These are phyloP conservation scores for Gossypium laxum DNA, from an alignment of 441 rosid species.

Conservation along the genomic window DNA sequence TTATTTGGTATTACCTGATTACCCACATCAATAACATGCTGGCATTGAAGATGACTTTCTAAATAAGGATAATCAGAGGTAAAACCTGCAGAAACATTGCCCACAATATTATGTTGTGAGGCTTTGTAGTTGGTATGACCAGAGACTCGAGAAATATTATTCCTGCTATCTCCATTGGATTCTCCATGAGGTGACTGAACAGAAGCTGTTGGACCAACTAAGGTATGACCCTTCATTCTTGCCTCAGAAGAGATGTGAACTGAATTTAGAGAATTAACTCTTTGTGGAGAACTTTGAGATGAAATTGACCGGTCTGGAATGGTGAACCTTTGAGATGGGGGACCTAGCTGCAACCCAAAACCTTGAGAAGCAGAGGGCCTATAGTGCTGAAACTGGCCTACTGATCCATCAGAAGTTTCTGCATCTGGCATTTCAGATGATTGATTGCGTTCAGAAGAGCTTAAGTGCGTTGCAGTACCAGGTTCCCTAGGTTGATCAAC, in stretches of 20 bases:
- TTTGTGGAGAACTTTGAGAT: conserved; percentile 33
- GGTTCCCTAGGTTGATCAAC: conserved; percentile 52
- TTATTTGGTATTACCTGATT: conserved; percentile 26
- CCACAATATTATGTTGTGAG: conserved; percentile 17
- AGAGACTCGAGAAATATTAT: conserved; percentile 17
- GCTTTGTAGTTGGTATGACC: conserved; percentile 24
- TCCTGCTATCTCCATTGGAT: conserved; percentile 30
- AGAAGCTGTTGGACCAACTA: conserved; percentile 38
- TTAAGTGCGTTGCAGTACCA: conserved; percentile 30
- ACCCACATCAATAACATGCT: conserved; percentile 21
- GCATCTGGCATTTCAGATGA: conserved; percentile 38
- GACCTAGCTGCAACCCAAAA: conserved; percentile 67
- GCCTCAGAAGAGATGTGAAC: conserved; percentile 25
- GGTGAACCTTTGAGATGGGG: conserved; percentile 60
- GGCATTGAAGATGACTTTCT: conserved; percentile 35
- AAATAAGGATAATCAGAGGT: conserved; percentile 39
- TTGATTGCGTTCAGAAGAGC: conserved; percentile 36
- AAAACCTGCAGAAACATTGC: conserved; percentile 23
- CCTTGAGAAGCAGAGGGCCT: conserved; percentile 56
- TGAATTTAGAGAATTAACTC: conserved; percentile 23
- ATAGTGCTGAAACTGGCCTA: conserved; percentile 35
- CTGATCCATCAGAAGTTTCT: conserved; percentile 41
- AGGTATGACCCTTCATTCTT: conserved; percentile 29
- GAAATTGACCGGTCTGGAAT: conserved; percentile 25
- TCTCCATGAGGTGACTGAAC: conserved; percentile 34